Evolutionary conservation across 2,329 filamentous ascomycete species (phyloP), one percentile per base, ranked within the genome.

Genomic region (Balansia obtecta): DNA sequence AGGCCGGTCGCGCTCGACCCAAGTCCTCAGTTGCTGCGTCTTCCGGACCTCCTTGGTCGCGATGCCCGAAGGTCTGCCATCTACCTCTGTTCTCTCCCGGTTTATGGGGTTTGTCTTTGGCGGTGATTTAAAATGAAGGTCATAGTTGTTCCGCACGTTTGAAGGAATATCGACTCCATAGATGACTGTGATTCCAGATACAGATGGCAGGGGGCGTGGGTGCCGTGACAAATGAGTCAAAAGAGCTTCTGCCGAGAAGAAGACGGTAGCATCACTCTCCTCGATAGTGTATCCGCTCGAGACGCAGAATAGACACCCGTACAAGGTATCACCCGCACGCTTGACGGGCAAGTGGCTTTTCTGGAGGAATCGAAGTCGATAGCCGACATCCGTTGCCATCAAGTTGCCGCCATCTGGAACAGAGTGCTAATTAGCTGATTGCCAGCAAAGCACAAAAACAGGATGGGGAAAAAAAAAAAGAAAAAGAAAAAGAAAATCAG

Each of bases 251-350:
- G 75, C 71, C 41, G 62, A 72, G 59, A 77, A 75, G 61, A 80
- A 80, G 12, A 80, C 73, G 0, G 77, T 80, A 2, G 76, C 72
- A 45, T 80, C 77, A 55, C 73, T 75, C 50, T 74, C 69, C 46
- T 79, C 73, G 2, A 70, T 60, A 0, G 75, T 78, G 20, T 60
- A 66, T 1, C 74, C 74, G 22, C 65, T 54, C 2, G 73, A 67
- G 7, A 77, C 63, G 57, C 77, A 80, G 57, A 80, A 79, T 1
- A 76, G 54, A 53, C 77, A 80, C 3, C 66, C 75, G 56, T 77
- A 80, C 41, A 76, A 58, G 49, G 73, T 67, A 53, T 79, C 75
- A 41, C 77, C 74, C n/a, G 72, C 64, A 8, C 71, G 65, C 50
- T 69, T 70, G 4, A 74, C 71, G 0, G 70, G 60, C 3, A 80